Evolutionary conservation across 768 basidiomycete species (phyloP), one percentile per base, ranked within the genome.

Genomic region (Melanogaster broomeanus): DNA sequence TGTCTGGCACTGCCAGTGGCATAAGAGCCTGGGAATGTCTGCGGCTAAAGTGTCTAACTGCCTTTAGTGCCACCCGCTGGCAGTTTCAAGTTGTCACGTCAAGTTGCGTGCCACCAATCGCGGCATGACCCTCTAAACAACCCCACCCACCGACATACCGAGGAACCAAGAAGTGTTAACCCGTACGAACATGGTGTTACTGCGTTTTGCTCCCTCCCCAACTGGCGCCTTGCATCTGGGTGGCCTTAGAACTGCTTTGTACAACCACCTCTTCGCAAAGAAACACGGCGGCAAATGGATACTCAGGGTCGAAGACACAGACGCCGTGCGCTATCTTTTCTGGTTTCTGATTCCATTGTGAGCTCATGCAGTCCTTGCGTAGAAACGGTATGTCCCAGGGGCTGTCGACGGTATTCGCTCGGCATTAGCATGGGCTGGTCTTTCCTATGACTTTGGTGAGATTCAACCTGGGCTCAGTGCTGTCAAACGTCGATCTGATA

Each of bases 171-270:
- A 27, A 8, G 25, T 27, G 4, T 4, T 8, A 27, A n/a, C n/a
- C n/a, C n/a, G 25, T 27, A 8, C 4, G 4, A 27, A 31, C 31
- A 84, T 85, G 76, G 79, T 77, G 11, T 74, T 93, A 16, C 70
- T 98, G 15, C 86, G 97, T 15, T 98, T 99, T 68, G 97, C 96
- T 3, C 97, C 97, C 1, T 98, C 97, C 1, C 97, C 97, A 1
- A 99, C 97, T 0, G 97, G 97, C 2, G 80, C 87, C 28, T 75
- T 98, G 5, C 97, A 99, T 68, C 83, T 99, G 2, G 97, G 97
- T 1, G 97, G 97, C 0, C 81, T 99, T 13, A 75, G 97, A 16
- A 98, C 95, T 48, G 97, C 95, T 0, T 74, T 99, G 2, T 96
- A 93, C 71, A 98, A 98, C 62, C 82, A 97, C 62, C 70, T 98